Evolutionary conservation across 164 flowering plant species (phyloP).

Genomic region (Tetrastigma voinierianum): DNA sequence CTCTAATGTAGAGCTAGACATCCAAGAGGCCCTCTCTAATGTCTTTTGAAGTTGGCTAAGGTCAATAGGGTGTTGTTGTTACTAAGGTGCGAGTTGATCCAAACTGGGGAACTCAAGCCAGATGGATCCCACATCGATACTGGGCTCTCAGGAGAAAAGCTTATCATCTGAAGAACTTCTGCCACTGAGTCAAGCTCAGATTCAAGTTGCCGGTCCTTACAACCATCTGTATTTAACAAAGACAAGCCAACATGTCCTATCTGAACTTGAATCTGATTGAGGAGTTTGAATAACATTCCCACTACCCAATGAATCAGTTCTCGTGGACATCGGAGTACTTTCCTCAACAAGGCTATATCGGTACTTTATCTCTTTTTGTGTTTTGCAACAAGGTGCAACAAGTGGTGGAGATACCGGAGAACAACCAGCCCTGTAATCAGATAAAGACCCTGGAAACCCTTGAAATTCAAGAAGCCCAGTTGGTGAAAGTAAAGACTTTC

Average conservation of each 20-base stretch:
- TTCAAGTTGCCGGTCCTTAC: conserved; percentile 14
- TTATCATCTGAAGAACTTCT: conserved; percentile 25
- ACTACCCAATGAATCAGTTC: conserved; percentile 41
- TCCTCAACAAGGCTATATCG: conserved; percentile 15
- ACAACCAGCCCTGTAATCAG: conserved; percentile 14
- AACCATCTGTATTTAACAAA: conserved; percentile 18
- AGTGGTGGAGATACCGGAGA: conserved; percentile 16
- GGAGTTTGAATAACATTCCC: conserved; percentile 73
- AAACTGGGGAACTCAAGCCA: conserved; percentile 46
- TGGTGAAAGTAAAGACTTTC: conserved; percentile 27
- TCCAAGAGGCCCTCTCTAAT: conserved; percentile 23
- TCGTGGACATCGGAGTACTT: conserved; percentile 39
- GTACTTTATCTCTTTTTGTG: conserved; percentile 18
- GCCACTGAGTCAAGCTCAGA: conserved; percentile 34
- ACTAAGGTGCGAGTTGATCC: conserved; percentile 28
- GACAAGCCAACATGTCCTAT: conserved; percentile 16
- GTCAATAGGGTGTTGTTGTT: conserved; percentile 33
- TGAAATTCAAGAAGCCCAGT: conserved; percentile 19
- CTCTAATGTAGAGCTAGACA: conserved; percentile 33
- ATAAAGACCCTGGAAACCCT: conserved; percentile 17
- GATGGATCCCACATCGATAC: conserved; percentile 31
- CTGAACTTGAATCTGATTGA: conserved; percentile 52
- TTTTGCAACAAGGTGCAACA: conserved; percentile 14
- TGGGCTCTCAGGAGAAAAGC: conserved; percentile 33
- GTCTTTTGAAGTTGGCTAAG: conserved; percentile 26